Conservation (phyloP, 805 yeast species). For the Ogataea sp. region DNA sequence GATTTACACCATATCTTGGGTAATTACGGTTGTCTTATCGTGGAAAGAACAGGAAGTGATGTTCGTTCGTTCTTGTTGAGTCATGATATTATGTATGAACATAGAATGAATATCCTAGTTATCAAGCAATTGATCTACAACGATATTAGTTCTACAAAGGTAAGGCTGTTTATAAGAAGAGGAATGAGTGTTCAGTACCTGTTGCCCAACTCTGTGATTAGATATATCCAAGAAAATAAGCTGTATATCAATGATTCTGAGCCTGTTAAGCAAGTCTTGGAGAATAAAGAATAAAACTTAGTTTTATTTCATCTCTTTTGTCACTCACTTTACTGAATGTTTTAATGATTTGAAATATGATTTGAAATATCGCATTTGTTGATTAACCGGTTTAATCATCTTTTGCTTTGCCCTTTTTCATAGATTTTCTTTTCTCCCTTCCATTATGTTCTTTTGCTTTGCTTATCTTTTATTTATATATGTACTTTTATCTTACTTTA, state of each 20-base stretch:
- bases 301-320: too few species aligned
- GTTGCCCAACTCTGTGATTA: constrained; percentile 86
- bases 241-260: constrained; percentile 80
- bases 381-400: too few species aligned
- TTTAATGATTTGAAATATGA: too few species aligned
- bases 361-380: too few species aligned
- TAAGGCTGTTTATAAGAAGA: constrained; percentile 82
- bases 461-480: too few species aligned
- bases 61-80: constrained; percentile 86
- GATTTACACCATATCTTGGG: constrained; percentile 95
- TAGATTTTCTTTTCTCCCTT: too few species aligned
- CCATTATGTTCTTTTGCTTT: too few species aligned
- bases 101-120: constrained; percentile 84
- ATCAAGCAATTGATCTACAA: constrained; percentile 94
- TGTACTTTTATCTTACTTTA: too few species aligned
- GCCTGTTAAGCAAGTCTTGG: constrained; percentile 84
- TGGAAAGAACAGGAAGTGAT: constrained; percentile 94
- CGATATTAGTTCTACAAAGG: constrained; percentile 93
- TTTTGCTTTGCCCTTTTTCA: too few species aligned
- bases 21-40: constrained; percentile 91
- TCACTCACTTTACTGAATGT: too few species aligned
- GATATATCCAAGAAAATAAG: constrained; percentile 90
- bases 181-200: constrained; percentile 96
- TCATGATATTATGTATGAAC: constrained; percentile 97
- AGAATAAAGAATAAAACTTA: constrained; percentile 20